A percentile compares a stretch with the other conserved stretches of the same genome.
These are phyloP conservation scores for Candida sp. DNA, from an alignment of 1,139 yeast genomes.

Conservation along the genomic window DNA sequence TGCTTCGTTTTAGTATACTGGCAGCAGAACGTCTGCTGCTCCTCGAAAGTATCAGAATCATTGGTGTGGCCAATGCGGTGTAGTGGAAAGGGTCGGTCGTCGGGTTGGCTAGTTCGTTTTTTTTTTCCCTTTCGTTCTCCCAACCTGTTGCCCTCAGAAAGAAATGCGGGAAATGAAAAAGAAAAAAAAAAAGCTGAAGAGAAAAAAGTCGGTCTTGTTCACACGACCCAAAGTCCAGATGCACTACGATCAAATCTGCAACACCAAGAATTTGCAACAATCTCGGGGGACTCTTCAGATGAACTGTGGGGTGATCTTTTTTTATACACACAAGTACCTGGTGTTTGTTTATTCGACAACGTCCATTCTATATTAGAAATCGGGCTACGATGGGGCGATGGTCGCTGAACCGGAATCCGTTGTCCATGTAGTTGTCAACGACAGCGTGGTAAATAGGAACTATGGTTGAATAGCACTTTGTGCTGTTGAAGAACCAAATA, in stretches of 20 bases:
- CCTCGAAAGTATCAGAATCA: constrained; percentile 2
- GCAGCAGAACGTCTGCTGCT: constrained; percentile 5
- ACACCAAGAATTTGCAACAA: background rate
- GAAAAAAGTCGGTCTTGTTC: background rate
- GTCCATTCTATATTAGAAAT: constrained; percentile 8
- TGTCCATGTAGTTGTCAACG: constrained; percentile 27
- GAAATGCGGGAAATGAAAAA: constrained; percentile 3
- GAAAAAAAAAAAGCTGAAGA: background rate
- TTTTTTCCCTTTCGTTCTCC: background rate
- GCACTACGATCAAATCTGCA: background rate
- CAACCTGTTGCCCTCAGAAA: background rate
- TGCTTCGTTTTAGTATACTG: constrained; percentile 1
- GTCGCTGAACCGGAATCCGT: constrained; percentile 39
- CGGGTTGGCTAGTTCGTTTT: background rate
- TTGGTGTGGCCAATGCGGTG: background rate
- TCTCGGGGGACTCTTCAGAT: too few relatives aligned
- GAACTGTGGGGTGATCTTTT: too few relatives aligned
- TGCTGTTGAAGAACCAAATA: constrained; percentile 23
- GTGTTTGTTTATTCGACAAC: too few relatives aligned
- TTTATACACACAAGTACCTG: too few relatives aligned
- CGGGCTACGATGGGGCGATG: constrained; percentile 48
- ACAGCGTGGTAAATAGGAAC: constrained; percentile 37
- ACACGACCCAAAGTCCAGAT: background rate
- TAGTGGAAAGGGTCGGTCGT: too few relatives aligned
- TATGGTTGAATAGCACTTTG: constrained; percentile 11